Conservation (phyloP, 805 yeast genomes). For the Cephaloascus albidus region DNA sequence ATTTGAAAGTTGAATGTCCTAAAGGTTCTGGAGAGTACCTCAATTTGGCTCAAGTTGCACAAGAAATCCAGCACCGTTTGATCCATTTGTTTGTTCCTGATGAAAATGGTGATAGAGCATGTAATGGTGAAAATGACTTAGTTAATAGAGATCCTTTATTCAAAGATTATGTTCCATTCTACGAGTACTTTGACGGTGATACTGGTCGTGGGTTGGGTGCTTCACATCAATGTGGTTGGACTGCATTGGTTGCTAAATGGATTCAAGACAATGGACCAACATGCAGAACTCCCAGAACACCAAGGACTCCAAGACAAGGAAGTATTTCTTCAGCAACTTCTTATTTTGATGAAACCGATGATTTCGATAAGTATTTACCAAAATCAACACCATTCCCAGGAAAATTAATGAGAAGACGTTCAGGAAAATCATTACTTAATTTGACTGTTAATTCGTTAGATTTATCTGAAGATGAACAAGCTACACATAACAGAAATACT, state of each 20-base stretch:
- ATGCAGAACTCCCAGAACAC: constrained; percentile 42
- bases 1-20: constrained; percentile 80
- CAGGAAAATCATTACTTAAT: constrained; percentile 65
- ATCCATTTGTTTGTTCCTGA: constrained; percentile 69
- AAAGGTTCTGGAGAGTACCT: constrained; percentile 68
- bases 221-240: constrained; percentile 95
- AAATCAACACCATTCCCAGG: constrained; percentile 42
- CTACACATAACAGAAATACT: constrained; percentile 10
- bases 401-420: constrained; percentile 51
- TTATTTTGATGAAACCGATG: constrained; percentile 11
- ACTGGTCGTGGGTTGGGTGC: constrained; percentile 93
- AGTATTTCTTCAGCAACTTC: no score
- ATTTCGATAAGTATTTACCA: constrained; percentile 32
- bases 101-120: constrained; percentile 60
- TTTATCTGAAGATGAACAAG: constrained; percentile 51
- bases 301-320: constrained; percentile 23
- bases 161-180: constrained; percentile 68
- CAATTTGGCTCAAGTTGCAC: constrained; percentile 85
- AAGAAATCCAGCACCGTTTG: constrained; percentile 79
- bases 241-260: constrained; percentile 85
- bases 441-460: constrained; percentile 62
- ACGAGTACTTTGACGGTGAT: constrained; percentile 89
- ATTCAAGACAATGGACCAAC: constrained; percentile 82
- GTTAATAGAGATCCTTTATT: constrained; percentile 58
- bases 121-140: constrained; percentile 56